phyloP scores from a whole-genome alignment of 2,329 filamentous ascomycete species.

The Xylaria sp. region DNA sequence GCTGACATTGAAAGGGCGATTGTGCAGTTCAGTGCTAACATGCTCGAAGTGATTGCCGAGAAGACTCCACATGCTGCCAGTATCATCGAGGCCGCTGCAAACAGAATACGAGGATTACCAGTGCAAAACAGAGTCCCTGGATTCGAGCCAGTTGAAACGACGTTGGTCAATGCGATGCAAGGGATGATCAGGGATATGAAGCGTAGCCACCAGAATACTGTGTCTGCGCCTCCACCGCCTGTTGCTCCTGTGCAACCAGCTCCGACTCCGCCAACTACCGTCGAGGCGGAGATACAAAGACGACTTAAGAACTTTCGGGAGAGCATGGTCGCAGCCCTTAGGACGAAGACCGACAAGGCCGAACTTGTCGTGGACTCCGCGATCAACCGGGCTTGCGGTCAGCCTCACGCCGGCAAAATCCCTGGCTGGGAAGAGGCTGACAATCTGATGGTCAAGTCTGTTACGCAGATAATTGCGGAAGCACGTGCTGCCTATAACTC shows the following conservation, averaged over 20 bases:
- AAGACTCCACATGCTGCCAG: slow-evolving; percentile 27
- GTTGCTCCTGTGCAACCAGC: slow-evolving; percentile 20
- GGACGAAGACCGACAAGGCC: slow-evolving; percentile 29
- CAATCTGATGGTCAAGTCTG: slow-evolving; percentile 30
- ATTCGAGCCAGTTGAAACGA: slow-evolving; percentile 28
- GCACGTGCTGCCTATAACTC: slow-evolving; percentile 27
- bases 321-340: slow-evolving; percentile 30
- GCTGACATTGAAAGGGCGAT: slow-evolving; percentile 31
- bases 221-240: slow-evolving; percentile 25
- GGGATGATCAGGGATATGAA: slow-evolving; percentile 31
- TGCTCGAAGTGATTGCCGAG: slow-evolving; percentile 28
- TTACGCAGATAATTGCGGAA: slow-evolving; percentile 30
- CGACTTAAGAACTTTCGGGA: slow-evolving; percentile 29
- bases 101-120: slow-evolving; percentile 28
- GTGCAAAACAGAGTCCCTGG: slow-evolving; percentile 24
- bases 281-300: slow-evolving; percentile 30
- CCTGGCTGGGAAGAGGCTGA: slow-evolving; percentile 32
- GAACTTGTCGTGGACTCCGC: slow-evolving; percentile 32
- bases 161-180: slow-evolving; percentile 27
- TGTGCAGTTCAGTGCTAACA: slow-evolving; percentile 29
- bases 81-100: slow-evolving; percentile 31
- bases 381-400: slow-evolving; percentile 31
- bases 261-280: slow-evolving; percentile 22
- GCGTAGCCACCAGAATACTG: slow-evolving; percentile 22
- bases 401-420: slow-evolving; percentile 26